Conservation (phyloP, 1,139 yeast species). For the Blastobotrys serpentis region DNA sequence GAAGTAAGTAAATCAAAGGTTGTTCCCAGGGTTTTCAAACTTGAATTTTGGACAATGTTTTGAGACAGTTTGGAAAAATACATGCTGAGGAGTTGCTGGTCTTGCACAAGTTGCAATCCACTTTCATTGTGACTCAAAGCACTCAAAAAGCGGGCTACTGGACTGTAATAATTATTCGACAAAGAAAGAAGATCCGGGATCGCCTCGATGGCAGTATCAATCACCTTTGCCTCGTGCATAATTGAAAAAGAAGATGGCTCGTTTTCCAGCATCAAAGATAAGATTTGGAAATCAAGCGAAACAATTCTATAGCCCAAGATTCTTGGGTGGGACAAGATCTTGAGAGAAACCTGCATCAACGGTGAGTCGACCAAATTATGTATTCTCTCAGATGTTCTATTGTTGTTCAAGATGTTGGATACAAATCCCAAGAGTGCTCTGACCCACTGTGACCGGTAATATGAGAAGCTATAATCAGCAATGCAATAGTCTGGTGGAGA, state of each 20-base stretch:
- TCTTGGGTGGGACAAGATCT: conserved; percentile 55
- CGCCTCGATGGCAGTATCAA: conserved; percentile 58
- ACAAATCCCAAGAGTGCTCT: conserved; percentile 56
- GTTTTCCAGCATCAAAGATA: conserved; percentile 75
- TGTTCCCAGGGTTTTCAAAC: conserved; percentile 58
- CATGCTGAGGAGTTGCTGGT: conserved; percentile 21
- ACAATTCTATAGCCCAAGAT: conserved; percentile 72
- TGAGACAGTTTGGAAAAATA: conserved; percentile 24
- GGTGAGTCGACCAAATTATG: conserved; percentile 86
- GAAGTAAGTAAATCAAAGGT: conserved; percentile 80
- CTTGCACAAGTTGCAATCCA: conserved; percentile 53
- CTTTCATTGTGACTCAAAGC: conserved; percentile 78
- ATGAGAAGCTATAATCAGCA: conserved; percentile 60
- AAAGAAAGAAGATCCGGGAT: conserved; percentile 51
- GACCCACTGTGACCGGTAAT: conserved; percentile 56
- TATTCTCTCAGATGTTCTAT: conserved; percentile 73
- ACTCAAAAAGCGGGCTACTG: conserved; percentile 75
- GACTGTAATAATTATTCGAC: conserved; percentile 56
- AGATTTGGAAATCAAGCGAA: conserved; percentile 61
- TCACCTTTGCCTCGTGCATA: conserved; percentile 72
- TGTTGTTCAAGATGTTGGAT: conserved; percentile 62
- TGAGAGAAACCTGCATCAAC: conserved; percentile 58
- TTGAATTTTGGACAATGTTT: conserved; percentile 27
- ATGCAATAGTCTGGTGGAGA: conserved; percentile 50
- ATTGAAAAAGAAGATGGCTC: conserved; percentile 90